A percentile compares a stretch with the other conserved stretches of the same genome.
These are phyloP conservation scores for Carex littledalei DNA, from an alignment of 176 grass and related monocot species.

Conservation along the genomic window DNA sequence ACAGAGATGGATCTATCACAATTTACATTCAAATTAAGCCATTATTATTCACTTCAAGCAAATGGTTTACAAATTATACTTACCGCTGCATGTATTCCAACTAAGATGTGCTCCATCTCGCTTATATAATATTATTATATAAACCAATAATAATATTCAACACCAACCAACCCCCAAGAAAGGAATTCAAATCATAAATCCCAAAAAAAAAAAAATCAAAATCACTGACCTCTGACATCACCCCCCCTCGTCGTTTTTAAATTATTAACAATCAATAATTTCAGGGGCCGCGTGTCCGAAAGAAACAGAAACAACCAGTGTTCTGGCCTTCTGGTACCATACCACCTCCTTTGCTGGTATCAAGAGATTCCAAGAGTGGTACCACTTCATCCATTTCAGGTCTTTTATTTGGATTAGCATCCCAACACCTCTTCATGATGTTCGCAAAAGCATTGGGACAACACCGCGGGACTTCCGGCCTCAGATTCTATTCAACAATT, in stretches of 20 bases:
- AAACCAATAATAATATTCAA: constrained; percentile 10
- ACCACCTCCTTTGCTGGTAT: constrained; percentile 68
- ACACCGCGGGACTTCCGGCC: constrained; percentile 57
- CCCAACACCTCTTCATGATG: constrained; percentile 88
- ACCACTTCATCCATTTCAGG: constrained; percentile 81
- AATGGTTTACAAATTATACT: constrained; percentile 8
- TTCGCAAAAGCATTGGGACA: constrained; percentile 48
- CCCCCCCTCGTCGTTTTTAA: background rate
- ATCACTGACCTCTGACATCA: background rate
- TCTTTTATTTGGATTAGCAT: constrained; percentile 56
- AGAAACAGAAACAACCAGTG: constrained; percentile 58
- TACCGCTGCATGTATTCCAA: background rate
- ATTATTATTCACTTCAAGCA: constrained; percentile 17
- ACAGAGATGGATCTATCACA: background rate
- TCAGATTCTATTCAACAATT: constrained; percentile 33
- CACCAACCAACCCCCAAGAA: background rate
- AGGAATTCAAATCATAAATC: constrained; percentile 4
- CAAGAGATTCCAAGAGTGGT: constrained; percentile 46
- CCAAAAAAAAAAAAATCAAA: background rate
- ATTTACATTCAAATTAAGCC: constrained; percentile 2
- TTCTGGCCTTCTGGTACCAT: constrained; percentile 60
- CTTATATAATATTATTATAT: constrained; percentile 18
- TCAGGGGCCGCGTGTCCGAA: constrained; percentile 40
- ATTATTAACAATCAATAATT: background rate
- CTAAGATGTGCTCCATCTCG: background rate